phyloP scores from a whole-genome alignment of 2,329 filamentous ascomycete species.

The Metarhizium robertsii region DNA sequence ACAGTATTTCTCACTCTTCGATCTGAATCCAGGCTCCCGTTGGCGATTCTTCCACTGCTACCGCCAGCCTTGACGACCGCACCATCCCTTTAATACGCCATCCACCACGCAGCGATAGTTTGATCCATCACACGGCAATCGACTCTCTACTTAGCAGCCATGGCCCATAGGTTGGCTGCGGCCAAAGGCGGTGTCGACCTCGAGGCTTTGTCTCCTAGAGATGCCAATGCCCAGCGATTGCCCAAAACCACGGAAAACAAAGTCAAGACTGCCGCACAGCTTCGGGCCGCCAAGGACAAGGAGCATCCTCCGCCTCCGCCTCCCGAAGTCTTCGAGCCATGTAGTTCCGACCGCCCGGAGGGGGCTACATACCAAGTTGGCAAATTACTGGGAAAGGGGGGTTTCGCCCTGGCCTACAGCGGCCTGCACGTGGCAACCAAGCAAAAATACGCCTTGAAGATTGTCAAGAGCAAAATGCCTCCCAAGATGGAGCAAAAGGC shows the following conservation, averaged over 20 bases:
- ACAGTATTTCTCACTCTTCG: not conserved
- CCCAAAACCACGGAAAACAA: conserved; percentile 40
- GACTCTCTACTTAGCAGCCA: conserved; percentile 14
- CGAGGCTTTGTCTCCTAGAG: conserved; percentile 56
- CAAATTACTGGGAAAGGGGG: conserved; percentile 67
- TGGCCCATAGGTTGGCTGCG: conserved; percentile 39
- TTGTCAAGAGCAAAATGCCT: conserved; percentile 76
- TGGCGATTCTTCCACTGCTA: not conserved
- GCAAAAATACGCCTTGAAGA: conserved; percentile 67
- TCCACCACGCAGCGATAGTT: not conserved
- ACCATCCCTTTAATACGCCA: not conserved
- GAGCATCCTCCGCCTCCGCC: conserved; percentile 59
- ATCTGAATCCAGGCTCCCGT: not conserved
- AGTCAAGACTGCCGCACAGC: conserved; percentile 40
- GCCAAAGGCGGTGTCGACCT: conserved; percentile 43
- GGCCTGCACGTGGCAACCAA: conserved; percentile 57
- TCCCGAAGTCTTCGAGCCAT: conserved; percentile 47
- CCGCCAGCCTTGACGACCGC: not conserved
- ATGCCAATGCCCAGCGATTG: conserved; percentile 51
- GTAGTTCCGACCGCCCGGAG: conserved; percentile 58
- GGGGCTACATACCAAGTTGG: conserved; percentile 67
- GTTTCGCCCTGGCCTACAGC: conserved; percentile 74
- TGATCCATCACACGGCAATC: not conserved
- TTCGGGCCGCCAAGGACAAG: conserved; percentile 52
- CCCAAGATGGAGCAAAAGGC: conserved; percentile 80